Base-by-base conservation (phyloP, 2,329 filamentous ascomycete genomes). In the Fusarium nisikadoi region DNA sequence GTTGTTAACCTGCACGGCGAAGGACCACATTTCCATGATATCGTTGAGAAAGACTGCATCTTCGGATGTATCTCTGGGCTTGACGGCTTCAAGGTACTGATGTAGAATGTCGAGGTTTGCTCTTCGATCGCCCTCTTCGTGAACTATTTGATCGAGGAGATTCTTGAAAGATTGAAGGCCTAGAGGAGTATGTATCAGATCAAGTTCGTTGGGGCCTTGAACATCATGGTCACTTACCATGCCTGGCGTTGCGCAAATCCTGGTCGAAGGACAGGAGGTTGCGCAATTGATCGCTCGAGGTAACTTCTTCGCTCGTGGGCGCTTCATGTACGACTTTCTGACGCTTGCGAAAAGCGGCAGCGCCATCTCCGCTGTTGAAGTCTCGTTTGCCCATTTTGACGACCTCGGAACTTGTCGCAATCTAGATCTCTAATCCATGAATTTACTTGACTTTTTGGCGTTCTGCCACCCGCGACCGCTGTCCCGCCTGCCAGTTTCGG, bases 11-110 rank as follows among this genome's bases (percentile, higher is more conserved):
- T 93, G 91, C 35, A 90, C 90, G 8, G 93, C 94, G 83, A 93
- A 94, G 52, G 90, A 91, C 95, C 95, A 98, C 65, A 91, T 94
- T 76, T 97, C 93, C 82, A 97, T 93, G 42, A 98, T 84, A 76
- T 97, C 94, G 5, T 88, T 84, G 35, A 98, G 88, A 74, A 91
- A 94, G 29, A 91, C 85, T 11, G 88, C 86, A 62, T 85, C 83
- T 61, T 84, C 81, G 49, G 80, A 78, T 58, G 80, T 78, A 57
- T 84, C 81, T 73, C 81, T 80, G 4, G 88, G 86, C 73, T 85
- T 86, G 60, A 86, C 83, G 12, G 84, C 82, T 49, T 90, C 85
- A 53, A 96, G 88, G 78, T 92, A 96, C 73, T 93, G 89, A 71
- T 86, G 86, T 36, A 95, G 83, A 57, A 95, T 91, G 78, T 83